Evolutionary conservation across 805 yeast genomes (phyloP), one percentile per base, ranked within the genome.

Genomic region (Myxozyma neotropica): DNA sequence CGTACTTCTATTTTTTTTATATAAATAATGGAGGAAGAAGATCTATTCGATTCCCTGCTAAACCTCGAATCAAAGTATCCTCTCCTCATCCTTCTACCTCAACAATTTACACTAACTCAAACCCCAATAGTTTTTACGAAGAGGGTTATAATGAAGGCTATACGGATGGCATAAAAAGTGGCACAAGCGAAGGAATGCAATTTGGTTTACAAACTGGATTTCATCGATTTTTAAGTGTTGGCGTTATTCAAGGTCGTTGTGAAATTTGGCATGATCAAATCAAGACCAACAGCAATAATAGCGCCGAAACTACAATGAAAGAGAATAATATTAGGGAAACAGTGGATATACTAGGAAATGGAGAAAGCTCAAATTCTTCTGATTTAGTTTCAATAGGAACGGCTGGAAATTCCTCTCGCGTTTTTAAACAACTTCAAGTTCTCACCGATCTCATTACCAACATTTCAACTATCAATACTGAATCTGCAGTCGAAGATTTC

Each of bases 101-200:
- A 21, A 3, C n/a, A 1, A 4, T 12, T 31, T 21, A 38, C 43
- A 33, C 13, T 19, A 13, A 26, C 38, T 12, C 3, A 17, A 23
- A 15, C 24, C 36, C 24, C 24, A 15, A n/a, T 36, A 53, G 61
- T 10, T 61, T 59, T 71, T 91, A 89, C 69, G 71, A 80, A 4
- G 83, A 83, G 60, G 97, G 97, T 0, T 87, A 73, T 69, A 67
- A 74, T 50, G 94, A 89, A 62, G 98, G 96, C 0, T 80, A 80
- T 40, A 72, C 75, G 3, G 86, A 81, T 52, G 87, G 90, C 0
- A 74, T 83, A 0, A 72, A 71, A 49, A 81, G 83, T 44, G 91
- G 90, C 49, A 78, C 74, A 53, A 64, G 77, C 1, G 97, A 91
- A 70, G 97, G 97, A 0, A 87, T 86, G 69, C 90, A 89, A 69